Percentiles rank a stretch among this genome's conserved stretches.
phyloP scores from a whole-genome alignment of 306 rosid genomes.

The Bauhinia variegata region DNA sequence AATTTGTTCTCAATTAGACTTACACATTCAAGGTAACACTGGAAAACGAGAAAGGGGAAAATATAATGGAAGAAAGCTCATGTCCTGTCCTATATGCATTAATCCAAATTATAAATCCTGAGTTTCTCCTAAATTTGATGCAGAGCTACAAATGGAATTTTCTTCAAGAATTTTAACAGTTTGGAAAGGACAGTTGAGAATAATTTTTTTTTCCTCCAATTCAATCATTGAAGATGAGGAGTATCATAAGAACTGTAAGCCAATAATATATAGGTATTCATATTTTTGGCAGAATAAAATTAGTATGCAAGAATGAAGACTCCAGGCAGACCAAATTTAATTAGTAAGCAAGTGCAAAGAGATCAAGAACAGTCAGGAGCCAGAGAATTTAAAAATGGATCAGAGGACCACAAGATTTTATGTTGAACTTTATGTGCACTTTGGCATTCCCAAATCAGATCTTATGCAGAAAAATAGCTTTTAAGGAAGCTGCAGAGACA shows the following conservation, averaged over 20 bases:
- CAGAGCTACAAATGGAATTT: neutral
- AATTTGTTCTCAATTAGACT: slow-evolving; percentile 36
- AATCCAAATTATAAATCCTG: slow-evolving; percentile 3
- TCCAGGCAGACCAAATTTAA: neutral
- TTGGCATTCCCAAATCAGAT: slow-evolving; percentile 22
- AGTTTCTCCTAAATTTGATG: neutral
- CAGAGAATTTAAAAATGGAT: slow-evolving; percentile 2
- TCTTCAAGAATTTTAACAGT: neutral
- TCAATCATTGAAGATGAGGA: slow-evolving; percentile 4
- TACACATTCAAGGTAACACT: slow-evolving; percentile 12
- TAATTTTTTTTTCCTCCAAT: neutral
- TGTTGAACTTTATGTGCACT: slow-evolving; percentile 5
- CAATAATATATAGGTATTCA: no score
- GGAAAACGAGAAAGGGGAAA: slow-evolving; percentile 10
- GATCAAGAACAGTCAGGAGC: neutral
- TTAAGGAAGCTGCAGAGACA: slow-evolving; percentile 1
- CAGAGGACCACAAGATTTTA: neutral
- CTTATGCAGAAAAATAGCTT: neutral
- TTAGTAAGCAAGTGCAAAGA: no score
- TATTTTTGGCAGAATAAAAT: no score
- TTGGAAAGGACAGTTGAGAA: neutral
- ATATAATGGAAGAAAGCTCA: slow-evolving; percentile 24
- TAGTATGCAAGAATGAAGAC: neutral
- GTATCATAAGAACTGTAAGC: neutral
- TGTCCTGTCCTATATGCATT: neutral